phyloP scores from a whole-genome alignment of 163 green algal genomes.

The Scenedesmus sp. region DNA sequence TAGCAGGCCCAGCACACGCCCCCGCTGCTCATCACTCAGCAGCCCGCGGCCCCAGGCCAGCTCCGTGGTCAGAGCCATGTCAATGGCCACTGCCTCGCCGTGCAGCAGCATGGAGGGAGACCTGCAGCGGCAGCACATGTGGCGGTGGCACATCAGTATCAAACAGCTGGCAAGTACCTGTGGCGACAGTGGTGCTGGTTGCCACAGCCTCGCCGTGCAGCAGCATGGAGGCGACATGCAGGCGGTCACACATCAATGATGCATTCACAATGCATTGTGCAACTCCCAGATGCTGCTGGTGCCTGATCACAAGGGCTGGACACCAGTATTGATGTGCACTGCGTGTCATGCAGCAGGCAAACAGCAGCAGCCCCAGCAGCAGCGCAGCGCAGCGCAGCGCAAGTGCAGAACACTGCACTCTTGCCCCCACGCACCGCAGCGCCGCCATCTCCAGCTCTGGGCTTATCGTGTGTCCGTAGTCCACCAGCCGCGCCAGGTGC shows the following conservation, averaged over 20 bases:
- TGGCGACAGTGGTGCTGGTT: too few relatives aligned
- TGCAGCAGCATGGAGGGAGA: constrained; percentile 59
- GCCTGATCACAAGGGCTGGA: not conserved
- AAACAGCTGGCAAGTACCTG: too few relatives aligned
- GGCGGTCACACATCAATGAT: too few relatives aligned
- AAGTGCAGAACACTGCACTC: not conserved
- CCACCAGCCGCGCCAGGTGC: constrained; percentile 64
- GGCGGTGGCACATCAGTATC: too few relatives aligned
- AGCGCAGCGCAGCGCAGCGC: not conserved
- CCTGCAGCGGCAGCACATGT: constrained; percentile 23
- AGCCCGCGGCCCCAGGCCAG: constrained; percentile 53
- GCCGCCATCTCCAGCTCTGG: constrained; percentile 70
- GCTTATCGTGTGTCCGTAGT: constrained; percentile 71
- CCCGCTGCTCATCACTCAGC: constrained; percentile 50
- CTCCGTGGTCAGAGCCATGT: constrained; percentile 72
- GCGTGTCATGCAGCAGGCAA: too few relatives aligned
- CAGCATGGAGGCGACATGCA: too few relatives aligned
- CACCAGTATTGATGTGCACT: not conserved
- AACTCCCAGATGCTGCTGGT: not conserved
- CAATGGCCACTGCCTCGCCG: constrained; percentile 71
- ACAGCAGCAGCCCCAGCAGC: not conserved
- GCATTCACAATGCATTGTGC: too few relatives aligned
- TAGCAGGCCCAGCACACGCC: constrained; percentile 58
- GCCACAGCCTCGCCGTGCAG: too few relatives aligned
- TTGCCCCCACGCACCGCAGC: constrained; percentile 15